A percentile compares a stretch with the other conserved stretches of the same genome.
These are phyloP conservation scores for Trypanosoma vivax DNA, from an alignment of 208 protist genomes.

Conservation along the genomic window DNA sequence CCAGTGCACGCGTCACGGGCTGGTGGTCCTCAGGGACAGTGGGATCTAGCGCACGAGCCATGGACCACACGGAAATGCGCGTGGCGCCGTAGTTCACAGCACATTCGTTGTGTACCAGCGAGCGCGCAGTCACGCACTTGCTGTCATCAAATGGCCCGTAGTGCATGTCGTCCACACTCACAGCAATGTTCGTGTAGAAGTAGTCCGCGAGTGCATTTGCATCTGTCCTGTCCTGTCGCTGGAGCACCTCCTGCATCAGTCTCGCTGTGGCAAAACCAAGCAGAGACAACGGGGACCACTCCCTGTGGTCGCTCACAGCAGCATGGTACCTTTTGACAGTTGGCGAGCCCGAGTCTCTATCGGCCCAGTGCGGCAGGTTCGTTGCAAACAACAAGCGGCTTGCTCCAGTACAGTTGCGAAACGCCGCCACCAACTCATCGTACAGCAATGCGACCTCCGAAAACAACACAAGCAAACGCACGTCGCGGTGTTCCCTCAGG, in stretches of 20 bases:
- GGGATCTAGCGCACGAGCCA: slow-evolving; percentile 22
- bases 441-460: not conserved
- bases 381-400: slow-evolving; percentile 1
- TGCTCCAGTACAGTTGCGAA: not conserved
- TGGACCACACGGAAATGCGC: slow-evolving; percentile 9
- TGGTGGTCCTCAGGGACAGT: not conserved
- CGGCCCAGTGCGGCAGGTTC: slow-evolving; percentile 3
- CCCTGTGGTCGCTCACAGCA: not conserved
- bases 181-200: slow-evolving; percentile 11
- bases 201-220: not conserved
- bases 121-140: not conserved
- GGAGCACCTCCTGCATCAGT: not conserved
- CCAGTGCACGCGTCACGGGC: slow-evolving; percentile 22
- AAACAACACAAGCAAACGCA: slow-evolving; percentile 1
- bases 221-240: not conserved
- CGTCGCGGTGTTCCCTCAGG: not conserved
- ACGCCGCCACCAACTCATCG: not conserved
- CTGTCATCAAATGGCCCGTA: slow-evolving; percentile 13
- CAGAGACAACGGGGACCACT: not conserved
- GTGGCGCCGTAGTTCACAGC: slow-evolving; percentile 16
- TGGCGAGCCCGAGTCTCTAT: not conserved
- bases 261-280: not conserved
- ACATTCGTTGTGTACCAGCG: slow-evolving; percentile 24
- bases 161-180: slow-evolving; percentile 12
- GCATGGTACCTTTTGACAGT: not conserved